Percentiles rank a stretch among this genome's conserved stretches.
Evolutionary conservation across 148 eudicot species (phyloP).

Genomic region (Vaccinium macrocarpon): DNA sequence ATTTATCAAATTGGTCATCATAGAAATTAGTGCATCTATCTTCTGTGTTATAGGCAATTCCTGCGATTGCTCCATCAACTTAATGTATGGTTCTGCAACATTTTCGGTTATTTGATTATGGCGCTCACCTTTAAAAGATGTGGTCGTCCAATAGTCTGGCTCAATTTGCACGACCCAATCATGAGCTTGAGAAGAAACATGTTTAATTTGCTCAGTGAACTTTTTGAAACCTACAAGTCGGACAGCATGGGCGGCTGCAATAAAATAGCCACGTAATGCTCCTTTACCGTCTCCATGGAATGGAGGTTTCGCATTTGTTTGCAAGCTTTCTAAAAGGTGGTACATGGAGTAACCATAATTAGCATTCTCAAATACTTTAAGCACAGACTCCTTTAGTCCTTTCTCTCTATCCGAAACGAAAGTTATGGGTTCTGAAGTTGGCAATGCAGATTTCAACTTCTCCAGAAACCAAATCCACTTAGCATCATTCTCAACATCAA

Average conservation of each 20-base stretch:
- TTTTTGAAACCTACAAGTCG: conserved; percentile 33
- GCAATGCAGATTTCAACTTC: conserved; percentile 37
- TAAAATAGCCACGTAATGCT: conserved; percentile 32
- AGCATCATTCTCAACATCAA: conserved; percentile 38
- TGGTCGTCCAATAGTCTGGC: conserved; percentile 43
- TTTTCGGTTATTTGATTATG: conserved; percentile 42
- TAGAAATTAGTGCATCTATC: conserved; percentile 37
- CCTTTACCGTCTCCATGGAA: conserved; percentile 52
- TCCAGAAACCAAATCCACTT: conserved; percentile 57
- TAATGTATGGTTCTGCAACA: conserved; percentile 34
- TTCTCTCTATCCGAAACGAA: conserved; percentile 53
- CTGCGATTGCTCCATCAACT: conserved; percentile 35
- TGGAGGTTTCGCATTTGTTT: conserved; percentile 42
- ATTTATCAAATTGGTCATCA: conserved; percentile 28
- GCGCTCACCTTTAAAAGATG: conserved; percentile 40
- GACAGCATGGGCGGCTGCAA: conserved; percentile 51
- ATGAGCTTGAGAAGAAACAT: conserved; percentile 40
- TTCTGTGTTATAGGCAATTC: conserved; percentile 43
- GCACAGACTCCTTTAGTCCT: conserved; percentile 30
- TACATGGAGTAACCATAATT: conserved; percentile 45
- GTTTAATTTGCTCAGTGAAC: conserved; percentile 40
- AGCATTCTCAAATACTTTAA: conserved; percentile 41
- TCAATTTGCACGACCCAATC: conserved; percentile 53
- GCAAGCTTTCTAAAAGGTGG: conserved; percentile 51
- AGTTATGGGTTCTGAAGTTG: conserved; percentile 37